Conservation (phyloP, 345 rosid species). For the Citrus sp. region DNA sequence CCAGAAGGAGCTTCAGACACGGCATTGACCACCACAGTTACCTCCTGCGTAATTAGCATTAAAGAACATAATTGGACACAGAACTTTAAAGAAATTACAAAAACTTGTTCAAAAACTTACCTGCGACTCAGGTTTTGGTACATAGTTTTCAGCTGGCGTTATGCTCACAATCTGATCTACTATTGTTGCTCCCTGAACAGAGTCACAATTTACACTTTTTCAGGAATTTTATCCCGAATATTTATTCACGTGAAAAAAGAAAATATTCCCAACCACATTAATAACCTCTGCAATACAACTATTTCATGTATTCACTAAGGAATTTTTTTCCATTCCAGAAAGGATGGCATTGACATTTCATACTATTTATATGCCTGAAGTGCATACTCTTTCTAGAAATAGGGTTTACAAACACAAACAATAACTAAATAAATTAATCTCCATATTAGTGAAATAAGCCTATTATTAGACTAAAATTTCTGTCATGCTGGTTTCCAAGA, state of each 20-base stretch:
- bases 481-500: neutral
- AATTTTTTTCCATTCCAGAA: neutral
- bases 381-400: neutral
- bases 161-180: slow-evolving; percentile 79
- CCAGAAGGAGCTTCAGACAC: slow-evolving; percentile 36
- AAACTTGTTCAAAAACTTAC: slow-evolving; percentile 27
- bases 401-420: neutral
- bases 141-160: slow-evolving; percentile 61
- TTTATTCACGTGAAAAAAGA: neutral
- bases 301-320: neutral
- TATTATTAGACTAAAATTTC: neutral
- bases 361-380: neutral
- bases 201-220: neutral
- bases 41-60: slow-evolving; percentile 50
- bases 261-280: neutral
- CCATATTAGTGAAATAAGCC: neutral
- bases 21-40: slow-evolving; percentile 39
- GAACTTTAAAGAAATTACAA: slow-evolving; percentile 10
- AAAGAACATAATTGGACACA: slow-evolving; percentile 1
- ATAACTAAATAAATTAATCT: neutral
- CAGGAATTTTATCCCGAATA: neutral
- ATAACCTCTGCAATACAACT: neutral
- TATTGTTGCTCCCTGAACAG: slow-evolving; percentile 84
- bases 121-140: slow-evolving; percentile 41
- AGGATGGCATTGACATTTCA: neutral